Evolutionary conservation across 805 yeast species (phyloP), one percentile per base, ranked within the genome.

Genomic region (Geotrichum ghanense): DNA sequence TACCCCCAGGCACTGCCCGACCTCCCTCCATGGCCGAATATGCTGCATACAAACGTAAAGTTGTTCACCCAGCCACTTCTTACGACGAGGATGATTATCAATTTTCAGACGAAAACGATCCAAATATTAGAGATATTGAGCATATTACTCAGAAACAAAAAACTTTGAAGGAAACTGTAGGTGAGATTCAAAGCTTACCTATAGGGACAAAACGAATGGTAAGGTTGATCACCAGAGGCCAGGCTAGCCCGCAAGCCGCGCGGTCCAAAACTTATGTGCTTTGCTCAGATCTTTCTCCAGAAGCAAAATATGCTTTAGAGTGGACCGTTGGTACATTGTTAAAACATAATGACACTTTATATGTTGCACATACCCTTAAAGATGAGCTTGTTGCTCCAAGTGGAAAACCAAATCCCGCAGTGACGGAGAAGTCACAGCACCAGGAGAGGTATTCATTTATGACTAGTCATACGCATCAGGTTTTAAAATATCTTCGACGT

Each of bases 271-370:
- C 84, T 58, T 86, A 79, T 61, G 64, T 88, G 43, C 73, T 87
- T 19, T 85, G 92, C 57, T 75, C 83, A 67, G 96, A 89, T 60
- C 73, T 83, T 51, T 79, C 90, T 2, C 82, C 86, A 0, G 96
- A 87, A 59, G 81, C 95, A 1, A 71, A 72, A 34, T 83, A 83
- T 62, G 92, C 96, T 0, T 69, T 89, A 19, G 92, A 86, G 56
- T 88, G 95, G 83, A 76, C 88, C 39, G 71, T 89, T 54, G 97
- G 97, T 2, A 76, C 95, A 0, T 81, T 87, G 0, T 69, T 88
- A 42, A 82, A 80, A 19, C 88, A 85, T 57, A 94, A 92, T 0
- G 82, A 87, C 46, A 86, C 88, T 0, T 64, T 88, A 45, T 85
- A 83, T 60, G 75, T 86, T 20, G 77, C 85, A 3, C 60, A 62